A percentile compares a stretch with the other conserved stretches of the same genome.
These are phyloP conservation scores for Fraxinus paxiana DNA, from an alignment of 305 asterid genomes.

Conservation along the genomic window DNA sequence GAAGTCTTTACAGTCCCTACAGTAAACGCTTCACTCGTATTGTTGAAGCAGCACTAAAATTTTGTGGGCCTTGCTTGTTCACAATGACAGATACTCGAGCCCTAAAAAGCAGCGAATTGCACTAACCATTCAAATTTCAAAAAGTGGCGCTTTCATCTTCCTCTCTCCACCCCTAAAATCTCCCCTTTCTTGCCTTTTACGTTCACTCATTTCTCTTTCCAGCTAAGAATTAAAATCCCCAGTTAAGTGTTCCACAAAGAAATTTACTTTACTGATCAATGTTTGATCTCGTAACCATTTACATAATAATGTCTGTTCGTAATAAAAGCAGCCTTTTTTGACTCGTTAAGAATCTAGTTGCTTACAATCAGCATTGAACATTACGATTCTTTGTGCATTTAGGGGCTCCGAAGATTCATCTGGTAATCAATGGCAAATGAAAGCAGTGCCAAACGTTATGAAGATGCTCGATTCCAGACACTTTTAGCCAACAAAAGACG, in stretches of 20 bases:
- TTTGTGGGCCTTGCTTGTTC: not conserved
- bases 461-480: constrained; percentile 63
- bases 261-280: not conserved
- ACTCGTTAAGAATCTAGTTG: not conserved
- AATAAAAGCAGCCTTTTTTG: not conserved
- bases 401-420: constrained; percentile 21
- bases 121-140: not conserved
- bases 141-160: constrained; percentile 1
- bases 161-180: not conserved
- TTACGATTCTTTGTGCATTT: not conserved
- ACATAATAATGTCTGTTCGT: not conserved
- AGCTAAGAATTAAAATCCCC: not conserved
- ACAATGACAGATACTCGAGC: not conserved
- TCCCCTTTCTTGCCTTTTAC: not conserved
- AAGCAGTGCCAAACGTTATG: constrained; percentile 39
- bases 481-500: constrained; percentile 60
- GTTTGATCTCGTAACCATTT: not conserved
- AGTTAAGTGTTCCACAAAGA: not conserved
- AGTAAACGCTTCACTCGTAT: not conserved
- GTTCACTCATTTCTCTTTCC: not conserved
- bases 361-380: not conserved
- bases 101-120: not conserved
- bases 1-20: not conserved
- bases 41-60: not conserved
- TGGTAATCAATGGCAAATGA: constrained; percentile 37